Conservation (phyloP, 495 filamentous ascomycete species). For the Neurospora sp. region DNA sequence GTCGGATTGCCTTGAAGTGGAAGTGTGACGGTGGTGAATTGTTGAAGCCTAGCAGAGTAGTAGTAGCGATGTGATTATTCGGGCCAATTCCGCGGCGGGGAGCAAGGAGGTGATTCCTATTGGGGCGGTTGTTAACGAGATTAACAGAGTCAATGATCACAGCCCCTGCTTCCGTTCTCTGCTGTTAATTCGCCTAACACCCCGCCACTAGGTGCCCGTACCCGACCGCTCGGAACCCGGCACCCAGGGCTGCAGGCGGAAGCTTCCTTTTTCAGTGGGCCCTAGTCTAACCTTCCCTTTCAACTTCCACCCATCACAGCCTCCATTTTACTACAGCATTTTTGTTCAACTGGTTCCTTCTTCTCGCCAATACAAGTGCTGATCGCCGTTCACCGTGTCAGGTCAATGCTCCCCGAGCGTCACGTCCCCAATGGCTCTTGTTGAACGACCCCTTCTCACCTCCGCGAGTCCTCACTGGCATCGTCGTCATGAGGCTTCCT, state of each 20-base stretch:
- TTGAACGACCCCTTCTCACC: neutral
- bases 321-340: neutral
- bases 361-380: neutral
- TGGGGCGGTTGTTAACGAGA: neutral
- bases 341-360: neutral
- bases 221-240: too few species aligned
- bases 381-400: neutral
- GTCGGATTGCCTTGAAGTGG: neutral
- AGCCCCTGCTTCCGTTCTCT: neutral
- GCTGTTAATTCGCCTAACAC: neutral
- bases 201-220: neutral
- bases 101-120: neutral
- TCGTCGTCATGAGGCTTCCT: neutral
- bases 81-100: neutral
- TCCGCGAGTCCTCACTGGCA: neutral
- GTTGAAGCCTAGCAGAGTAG: neutral
- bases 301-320: neutral
- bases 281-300: neutral
- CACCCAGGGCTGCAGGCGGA: neutral
- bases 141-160: neutral
- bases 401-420: neutral
- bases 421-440: neutral
- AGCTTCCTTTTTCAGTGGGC: neutral
- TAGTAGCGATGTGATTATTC: neutral
- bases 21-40: neutral